phyloP scores from a whole-genome alignment of 2,329 filamentous ascomycete genomes.

The Colletotrichum eremochloae region DNA sequence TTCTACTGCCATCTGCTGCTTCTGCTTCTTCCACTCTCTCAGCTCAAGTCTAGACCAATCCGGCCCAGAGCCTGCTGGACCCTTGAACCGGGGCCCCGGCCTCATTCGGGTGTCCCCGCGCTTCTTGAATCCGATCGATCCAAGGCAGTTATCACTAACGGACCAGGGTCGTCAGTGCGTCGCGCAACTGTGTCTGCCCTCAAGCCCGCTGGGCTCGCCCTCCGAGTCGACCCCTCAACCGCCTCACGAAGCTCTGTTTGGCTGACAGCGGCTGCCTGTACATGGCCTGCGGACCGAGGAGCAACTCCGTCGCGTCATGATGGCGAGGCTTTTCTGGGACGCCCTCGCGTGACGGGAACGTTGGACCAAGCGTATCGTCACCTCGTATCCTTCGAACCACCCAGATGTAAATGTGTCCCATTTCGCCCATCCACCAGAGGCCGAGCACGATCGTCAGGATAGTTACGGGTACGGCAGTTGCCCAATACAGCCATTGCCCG shows the following conservation, averaged over 20 bases:
- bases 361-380: constrained; percentile 9
- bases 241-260: constrained; percentile 27
- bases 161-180: not conserved
- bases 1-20: not conserved
- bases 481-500: constrained; percentile 65
- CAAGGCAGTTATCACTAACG: constrained; percentile 21
- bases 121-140: constrained; percentile 28
- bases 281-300: not conserved
- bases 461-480: constrained; percentile 61
- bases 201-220: constrained; percentile 53
- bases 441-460: constrained; percentile 55
- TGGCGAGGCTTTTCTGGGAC: constrained; percentile 24
- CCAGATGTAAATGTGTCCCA: constrained; percentile 51
- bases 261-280: constrained; percentile 19
- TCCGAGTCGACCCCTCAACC: constrained; percentile 20
- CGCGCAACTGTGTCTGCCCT: constrained; percentile 9
- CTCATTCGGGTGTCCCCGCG: constrained; percentile 1
- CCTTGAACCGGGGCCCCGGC: constrained; percentile 13
- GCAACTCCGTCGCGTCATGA: constrained; percentile 8
- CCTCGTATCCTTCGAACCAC: constrained; percentile 20
- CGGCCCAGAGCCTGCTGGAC: not conserved
- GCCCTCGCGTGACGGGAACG: constrained; percentile 4
- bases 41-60: constrained; percentile 13
- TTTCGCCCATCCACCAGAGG: constrained; percentile 59
- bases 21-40: not conserved